Conservation (phyloP, 2,329 filamentous ascomycete genomes). For the Ophiosphaerella korrae region DNA sequence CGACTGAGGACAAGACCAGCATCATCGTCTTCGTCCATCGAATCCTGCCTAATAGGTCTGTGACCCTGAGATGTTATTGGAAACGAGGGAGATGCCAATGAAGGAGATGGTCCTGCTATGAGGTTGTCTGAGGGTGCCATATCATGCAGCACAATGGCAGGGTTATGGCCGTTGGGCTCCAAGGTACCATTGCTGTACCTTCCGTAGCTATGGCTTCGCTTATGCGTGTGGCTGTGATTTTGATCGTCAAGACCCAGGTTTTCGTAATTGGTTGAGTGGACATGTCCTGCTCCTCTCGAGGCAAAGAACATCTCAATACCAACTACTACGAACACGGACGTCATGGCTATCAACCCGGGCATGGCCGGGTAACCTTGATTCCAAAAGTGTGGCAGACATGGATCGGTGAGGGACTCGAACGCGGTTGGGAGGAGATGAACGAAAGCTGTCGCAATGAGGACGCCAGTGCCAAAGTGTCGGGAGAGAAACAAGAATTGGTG, state of each 20-base stretch:
- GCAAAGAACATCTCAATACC: slow-evolving; percentile 89
- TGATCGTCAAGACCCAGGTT: slow-evolving; percentile 38
- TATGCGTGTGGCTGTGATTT: slow-evolving; percentile 28
- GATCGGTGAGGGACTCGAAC: slow-evolving; percentile 47
- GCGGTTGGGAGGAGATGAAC: slow-evolving; percentile 50
- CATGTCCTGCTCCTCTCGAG: slow-evolving; percentile 66
- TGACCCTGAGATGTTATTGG: slow-evolving; percentile 13
- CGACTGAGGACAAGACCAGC: slow-evolving; percentile 43
- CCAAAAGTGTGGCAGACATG: slow-evolving; percentile 48
- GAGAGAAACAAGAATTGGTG: slow-evolving; percentile 49
- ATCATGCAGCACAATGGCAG: slow-evolving; percentile 40
- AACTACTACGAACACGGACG: slow-evolving; percentile 66
- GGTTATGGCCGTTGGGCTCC: slow-evolving; percentile 27
- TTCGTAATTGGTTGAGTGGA: slow-evolving; percentile 61
- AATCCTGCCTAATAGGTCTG: slow-evolving; percentile 9
- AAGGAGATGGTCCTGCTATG: slow-evolving; percentile 40
- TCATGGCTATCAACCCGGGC: slow-evolving; percentile 48
- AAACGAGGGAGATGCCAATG: slow-evolving; percentile 28
- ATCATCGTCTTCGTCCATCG: slow-evolving; percentile 33
- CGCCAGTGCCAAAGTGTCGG: slow-evolving; percentile 48
- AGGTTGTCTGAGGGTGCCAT: slow-evolving; percentile 40
- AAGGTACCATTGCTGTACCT: slow-evolving; percentile 32
- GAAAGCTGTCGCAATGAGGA: slow-evolving; percentile 49
- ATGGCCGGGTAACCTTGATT: slow-evolving; percentile 47
- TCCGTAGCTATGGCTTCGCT: slow-evolving; percentile 40